phyloP scores from a whole-genome alignment of 2,329 filamentous ascomycete genomes.

The Ophiocordyceps unilateralis region DNA sequence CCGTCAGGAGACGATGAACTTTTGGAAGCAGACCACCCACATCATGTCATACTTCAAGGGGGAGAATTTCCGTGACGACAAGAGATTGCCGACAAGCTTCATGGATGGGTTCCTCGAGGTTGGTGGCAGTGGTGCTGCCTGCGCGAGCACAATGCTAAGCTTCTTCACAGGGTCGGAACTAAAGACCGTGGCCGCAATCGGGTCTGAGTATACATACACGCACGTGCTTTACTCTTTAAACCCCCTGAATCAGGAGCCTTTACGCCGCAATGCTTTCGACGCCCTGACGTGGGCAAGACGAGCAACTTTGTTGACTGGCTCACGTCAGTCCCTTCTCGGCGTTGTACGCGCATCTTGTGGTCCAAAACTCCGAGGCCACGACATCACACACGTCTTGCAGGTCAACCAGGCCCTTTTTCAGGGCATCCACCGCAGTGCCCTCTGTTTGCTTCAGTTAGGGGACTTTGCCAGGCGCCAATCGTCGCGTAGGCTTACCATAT shows the following conservation, averaged over 20 bases:
- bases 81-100: slow-evolving; percentile 73
- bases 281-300: background rate
- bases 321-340: slow-evolving; percentile 15
- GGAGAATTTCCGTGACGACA: slow-evolving; percentile 59
- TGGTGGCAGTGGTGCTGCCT: slow-evolving; percentile 14
- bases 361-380: slow-evolving; percentile 75
- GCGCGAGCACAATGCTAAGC: background rate
- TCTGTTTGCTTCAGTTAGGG: slow-evolving; percentile 30
- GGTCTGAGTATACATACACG: slow-evolving; percentile 13
- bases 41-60: slow-evolving; percentile 93
- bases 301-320: background rate
- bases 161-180: slow-evolving; percentile 35
- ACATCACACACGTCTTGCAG: slow-evolving; percentile 86
- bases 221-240: background rate
- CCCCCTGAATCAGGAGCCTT: background rate
- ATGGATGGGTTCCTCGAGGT: slow-evolving; percentile 93
- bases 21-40: slow-evolving; percentile 94
- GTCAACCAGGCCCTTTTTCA: slow-evolving; percentile 81
- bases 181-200: slow-evolving; percentile 13
- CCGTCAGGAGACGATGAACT: slow-evolving; percentile 86
- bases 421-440: slow-evolving; percentile 62
- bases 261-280: background rate
- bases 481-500: slow-evolving; percentile 46
- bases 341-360: slow-evolving; percentile 26
- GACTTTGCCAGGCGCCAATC: background rate